Percentiles rank a stretch among this genome's conserved stretches.
Evolutionary conservation across 164 flowering plant species (phyloP).

Genomic region (Nymphaea thermarum): DNA sequence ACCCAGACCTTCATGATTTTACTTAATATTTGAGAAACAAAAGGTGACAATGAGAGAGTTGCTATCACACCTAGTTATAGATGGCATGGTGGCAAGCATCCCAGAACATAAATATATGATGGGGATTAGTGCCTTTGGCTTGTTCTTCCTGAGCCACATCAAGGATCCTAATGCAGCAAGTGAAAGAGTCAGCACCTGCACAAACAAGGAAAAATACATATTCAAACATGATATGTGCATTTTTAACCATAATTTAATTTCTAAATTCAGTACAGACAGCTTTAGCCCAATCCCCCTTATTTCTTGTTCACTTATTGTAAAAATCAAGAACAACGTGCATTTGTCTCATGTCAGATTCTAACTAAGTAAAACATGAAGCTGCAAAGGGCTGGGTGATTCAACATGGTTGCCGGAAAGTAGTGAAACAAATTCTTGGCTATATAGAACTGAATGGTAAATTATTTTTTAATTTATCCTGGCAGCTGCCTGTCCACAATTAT

Average conservation of each 20-base stretch:
- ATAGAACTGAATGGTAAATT: background rate
- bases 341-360: no score
- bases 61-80: constrained; percentile 63
- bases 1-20: no score
- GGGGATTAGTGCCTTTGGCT: constrained; percentile 80
- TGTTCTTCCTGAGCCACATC: constrained; percentile 98
- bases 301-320: background rate
- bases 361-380: background rate
- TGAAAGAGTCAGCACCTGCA: constrained; percentile 77
- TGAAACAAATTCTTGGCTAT: background rate
- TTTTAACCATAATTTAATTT: background rate
- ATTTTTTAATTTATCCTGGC: no score
- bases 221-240: background rate
- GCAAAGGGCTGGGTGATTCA: background rate
- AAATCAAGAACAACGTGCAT: background rate
- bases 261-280: background rate
- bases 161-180: constrained; percentile 95
- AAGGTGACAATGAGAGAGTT: background rate
- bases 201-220: background rate
- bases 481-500: no score
- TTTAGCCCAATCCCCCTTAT: background rate
- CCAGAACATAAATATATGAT: constrained; percentile 82
- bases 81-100: constrained; percentile 89
- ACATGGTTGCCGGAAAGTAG: background rate
- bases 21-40: background rate